These are phyloP conservation scores for Trypanosoma vivax DNA, from an alignment of 208 protist genomes.

Conservation along the genomic window DNA sequence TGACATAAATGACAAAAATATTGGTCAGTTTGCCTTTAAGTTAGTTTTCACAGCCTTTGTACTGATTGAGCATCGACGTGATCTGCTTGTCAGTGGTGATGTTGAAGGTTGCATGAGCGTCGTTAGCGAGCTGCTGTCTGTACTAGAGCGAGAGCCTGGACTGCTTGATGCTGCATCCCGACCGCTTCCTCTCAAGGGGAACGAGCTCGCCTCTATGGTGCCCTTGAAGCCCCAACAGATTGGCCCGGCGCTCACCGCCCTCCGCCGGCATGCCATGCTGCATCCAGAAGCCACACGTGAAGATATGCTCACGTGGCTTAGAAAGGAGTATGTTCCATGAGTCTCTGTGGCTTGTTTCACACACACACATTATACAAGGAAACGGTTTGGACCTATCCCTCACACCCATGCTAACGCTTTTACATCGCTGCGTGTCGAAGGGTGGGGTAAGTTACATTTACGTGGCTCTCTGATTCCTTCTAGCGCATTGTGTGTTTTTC, in stretches of 20 bases:
- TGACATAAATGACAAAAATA: constrained; percentile 46
- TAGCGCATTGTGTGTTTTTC: too few relatives aligned
- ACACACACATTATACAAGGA: too few relatives aligned
- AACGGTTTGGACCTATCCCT: too few relatives aligned
- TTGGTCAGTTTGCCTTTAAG: constrained; percentile 32
- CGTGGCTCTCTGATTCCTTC: too few relatives aligned
- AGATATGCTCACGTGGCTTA: constrained; percentile 25
- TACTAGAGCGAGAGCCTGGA: constrained; percentile 27
- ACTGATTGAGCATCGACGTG: constrained; percentile 23
- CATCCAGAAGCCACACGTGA: constrained; percentile 27
- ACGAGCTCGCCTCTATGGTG: constrained; percentile 42
- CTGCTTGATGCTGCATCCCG: constrained; percentile 39
- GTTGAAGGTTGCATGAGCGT: constrained; percentile 1
- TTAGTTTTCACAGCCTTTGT: constrained; percentile 59
- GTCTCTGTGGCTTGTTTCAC: background rate
- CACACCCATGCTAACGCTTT: too few relatives aligned
- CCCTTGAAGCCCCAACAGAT: constrained; percentile 43
- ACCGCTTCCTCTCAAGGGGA: constrained; percentile 57
- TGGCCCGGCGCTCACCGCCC: constrained; percentile 35
- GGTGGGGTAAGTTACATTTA: too few relatives aligned
- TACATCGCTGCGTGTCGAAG: too few relatives aligned
- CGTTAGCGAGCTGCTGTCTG: constrained; percentile 25
- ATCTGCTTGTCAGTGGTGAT: constrained; percentile 9
- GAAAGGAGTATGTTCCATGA: background rate
- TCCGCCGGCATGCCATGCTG: constrained; percentile 52